phyloP scores from a whole-genome alignment of 108 stramenopile genomes.

The Aurantiochytrium sp. region DNA sequence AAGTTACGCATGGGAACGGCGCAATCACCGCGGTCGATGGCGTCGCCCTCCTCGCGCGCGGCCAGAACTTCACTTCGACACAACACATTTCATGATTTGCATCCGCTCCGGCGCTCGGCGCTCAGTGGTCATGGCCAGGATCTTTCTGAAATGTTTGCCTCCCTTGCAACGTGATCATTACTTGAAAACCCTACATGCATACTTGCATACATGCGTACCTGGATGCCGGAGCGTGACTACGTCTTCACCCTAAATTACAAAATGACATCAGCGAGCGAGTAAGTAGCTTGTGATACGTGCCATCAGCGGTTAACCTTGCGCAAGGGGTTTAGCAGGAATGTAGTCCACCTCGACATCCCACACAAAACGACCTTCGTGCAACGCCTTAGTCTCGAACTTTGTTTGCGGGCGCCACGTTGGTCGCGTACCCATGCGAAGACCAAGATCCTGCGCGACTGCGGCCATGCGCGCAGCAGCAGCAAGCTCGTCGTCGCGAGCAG shows the following conservation, averaged over 20 bases:
- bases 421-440: not conserved
- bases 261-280: no score
- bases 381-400: not conserved
- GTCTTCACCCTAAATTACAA: no score
- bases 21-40: no score
- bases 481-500: not conserved
- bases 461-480: not conserved
- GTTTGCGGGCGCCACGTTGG: not conserved
- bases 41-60: no score
- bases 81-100: no score
- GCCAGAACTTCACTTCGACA: no score
- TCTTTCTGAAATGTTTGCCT: not conserved
- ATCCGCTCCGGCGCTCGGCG: no score
- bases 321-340: not conserved
- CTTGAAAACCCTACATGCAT: no score
- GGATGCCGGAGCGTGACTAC: no score
- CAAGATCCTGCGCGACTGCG: not conserved
- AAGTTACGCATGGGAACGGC: not conserved
- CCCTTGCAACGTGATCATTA: not conserved
- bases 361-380: slow-evolving; percentile 3
- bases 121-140: not conserved
- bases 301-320: no score
- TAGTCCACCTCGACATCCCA: not conserved
- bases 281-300: no score
- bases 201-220: no score